phyloP scores from a whole-genome alignment of 1,284 basidiomycete genomes.

The Pholiota adiposa region DNA sequence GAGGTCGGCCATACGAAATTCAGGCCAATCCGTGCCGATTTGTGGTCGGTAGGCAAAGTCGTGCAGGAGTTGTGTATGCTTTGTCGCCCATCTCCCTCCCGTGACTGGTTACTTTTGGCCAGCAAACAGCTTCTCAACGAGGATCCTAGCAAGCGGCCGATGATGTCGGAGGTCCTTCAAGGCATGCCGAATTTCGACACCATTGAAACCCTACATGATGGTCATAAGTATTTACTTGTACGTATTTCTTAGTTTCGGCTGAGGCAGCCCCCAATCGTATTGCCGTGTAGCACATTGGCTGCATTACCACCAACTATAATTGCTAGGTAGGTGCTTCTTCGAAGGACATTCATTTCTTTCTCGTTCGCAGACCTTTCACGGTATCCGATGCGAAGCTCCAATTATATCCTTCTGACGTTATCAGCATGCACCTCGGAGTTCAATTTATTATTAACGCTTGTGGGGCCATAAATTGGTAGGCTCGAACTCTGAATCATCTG shows the following conservation, averaged over 20 bases:
- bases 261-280: not conserved
- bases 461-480: not conserved
- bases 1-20: not conserved
- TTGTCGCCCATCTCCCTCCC: not conserved
- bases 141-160: conserved; percentile 5
- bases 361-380: no score
- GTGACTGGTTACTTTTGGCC: not conserved
- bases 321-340: no score
- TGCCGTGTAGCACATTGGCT: no score
- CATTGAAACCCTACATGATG: no score
- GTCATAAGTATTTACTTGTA: no score
- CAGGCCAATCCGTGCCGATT: conserved; percentile 4
- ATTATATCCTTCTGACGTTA: not conserved
- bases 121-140: conserved; percentile 4
- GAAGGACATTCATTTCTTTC: no score
- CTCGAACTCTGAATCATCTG: no score
- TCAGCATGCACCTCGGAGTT: not conserved
- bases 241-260: no score
- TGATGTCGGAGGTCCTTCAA: conserved; percentile 12
- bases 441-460: not conserved
- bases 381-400: not conserved
- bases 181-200: not conserved
- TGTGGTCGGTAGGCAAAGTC: conserved; percentile 6
- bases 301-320: no score
- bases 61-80: conserved; percentile 2